Base-by-base conservation (phyloP, 23 red algal genomes). In the Gracilaria gracilis region DNA sequence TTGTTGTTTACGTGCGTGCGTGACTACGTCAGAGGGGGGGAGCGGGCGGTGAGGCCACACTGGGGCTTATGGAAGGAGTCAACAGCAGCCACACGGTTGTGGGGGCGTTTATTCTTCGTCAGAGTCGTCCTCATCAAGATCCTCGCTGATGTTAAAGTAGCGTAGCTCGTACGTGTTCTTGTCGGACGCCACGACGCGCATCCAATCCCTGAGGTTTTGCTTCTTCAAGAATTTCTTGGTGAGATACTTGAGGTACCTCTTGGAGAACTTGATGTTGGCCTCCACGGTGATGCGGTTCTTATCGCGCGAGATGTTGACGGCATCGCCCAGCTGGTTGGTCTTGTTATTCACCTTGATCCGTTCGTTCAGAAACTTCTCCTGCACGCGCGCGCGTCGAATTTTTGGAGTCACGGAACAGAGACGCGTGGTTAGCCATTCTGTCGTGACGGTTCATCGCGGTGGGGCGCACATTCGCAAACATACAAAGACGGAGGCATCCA, bases 201-300 rank as follows among this genome's bases (percentile, higher is more conserved):
- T 84, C 89, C 90, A 99, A 70, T 99, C 97, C 14, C 97, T 34
- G 36, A 99, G 44, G 57, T 95, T 89, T 61, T 94, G 90, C 57
- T 96, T 96, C 87, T 99, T 99, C 67, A 99, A 54, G 82, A 95
- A 96, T 86, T 96, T 96, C 67, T 93, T 93, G 34, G 91, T 95
- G 48, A 99, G 61, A 74, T 99, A 99, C 55, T 96, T 96, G 46
- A 99, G 69, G 33, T 96, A 96, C 24, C 97, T 77, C 86, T 99
- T 96, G 33, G 91, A 95, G 83, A 99, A 95, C 50, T 82, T 83
- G 42, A 88, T 76, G 39, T 88, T 75, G 34, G 97, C 65, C 28
- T 91, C 79, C 28, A 99, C 94, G 8, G 88, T 88, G 61, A 99
- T 87, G 28, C 72, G 59, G 24, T 72, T 66, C 82, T 94, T 93